Evolutionary conservation across 2,329 filamentous ascomycete species (phyloP), one percentile per base, ranked within the genome.

Genomic region (Phaeosphaeriaceae sp.): DNA sequence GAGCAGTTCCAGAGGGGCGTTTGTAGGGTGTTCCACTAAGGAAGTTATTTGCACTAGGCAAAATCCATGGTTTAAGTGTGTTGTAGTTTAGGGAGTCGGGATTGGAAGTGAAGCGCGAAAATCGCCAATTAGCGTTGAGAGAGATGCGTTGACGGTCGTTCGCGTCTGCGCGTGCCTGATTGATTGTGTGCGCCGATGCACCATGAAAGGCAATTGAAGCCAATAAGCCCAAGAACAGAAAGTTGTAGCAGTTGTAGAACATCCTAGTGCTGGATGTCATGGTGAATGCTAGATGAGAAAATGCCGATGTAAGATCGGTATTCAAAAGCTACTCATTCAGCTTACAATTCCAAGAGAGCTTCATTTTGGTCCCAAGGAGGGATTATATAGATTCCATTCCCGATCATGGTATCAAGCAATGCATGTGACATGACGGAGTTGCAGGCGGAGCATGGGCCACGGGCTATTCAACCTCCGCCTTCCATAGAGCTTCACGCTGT

Each of bases 41-140:
- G 57, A 76, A 78, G 33, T 74, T 60, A 54, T 78, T 78, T 3
- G 63, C 75, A 2, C 67, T 70, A 13, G 75, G 75, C 7, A 78
- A 63, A 8, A 78, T 76, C 75, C 74, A 78, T 13, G 66, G 60
- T 54, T 76, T 77, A 11, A 78, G 60, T 1, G 61, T 56, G 42
- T 68, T 63, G 38, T 74, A 74, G n/a, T 58, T 61, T 2, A 78
- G 38, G 3, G 58, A 58, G 50, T 78, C 76, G 0, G 74, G 66
- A 46, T 73, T 76, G 3, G 55, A 58, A 20, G 64, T 66, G 12
- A 66, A 72, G 15, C 74, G 74, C 28, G 59, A 58, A 50, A 77
- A 77, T 6, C 66, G 64, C 75, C 75, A 77, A n/a, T 57, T 70
- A 4, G 54, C 57, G 44, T 75, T 74, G 32, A 76, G 55, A 40